phyloP scores from a whole-genome alignment of 2,329 filamentous ascomycete genomes.

The Fusarium proliferatum region DNA sequence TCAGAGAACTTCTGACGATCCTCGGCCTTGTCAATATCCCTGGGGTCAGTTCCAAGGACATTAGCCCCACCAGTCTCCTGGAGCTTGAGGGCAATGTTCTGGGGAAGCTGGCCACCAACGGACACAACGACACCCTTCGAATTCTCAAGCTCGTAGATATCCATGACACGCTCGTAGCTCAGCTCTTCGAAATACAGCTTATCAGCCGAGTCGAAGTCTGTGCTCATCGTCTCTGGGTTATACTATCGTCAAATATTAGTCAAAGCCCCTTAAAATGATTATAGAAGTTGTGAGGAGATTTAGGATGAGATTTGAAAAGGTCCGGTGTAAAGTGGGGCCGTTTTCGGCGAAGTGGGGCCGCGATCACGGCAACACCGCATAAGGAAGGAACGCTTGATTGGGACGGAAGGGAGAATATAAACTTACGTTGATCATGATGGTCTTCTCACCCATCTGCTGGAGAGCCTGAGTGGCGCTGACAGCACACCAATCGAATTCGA shows the following conservation, averaged over 20 bases:
- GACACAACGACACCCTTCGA: conserved; percentile 92
- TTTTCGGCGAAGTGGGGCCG: not conserved
- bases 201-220: conserved; percentile 90
- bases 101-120: conserved; percentile 93
- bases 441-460: conserved; percentile 91
- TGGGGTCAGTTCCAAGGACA: conserved; percentile 90
- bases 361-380: not conserved
- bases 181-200: conserved; percentile 97
- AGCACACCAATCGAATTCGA: conserved; percentile 99
- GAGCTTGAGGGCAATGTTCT: conserved; percentile 95
- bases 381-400: not conserved
- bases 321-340: not conserved
- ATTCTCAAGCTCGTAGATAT: conserved; percentile 94
- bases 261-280: not conserved
- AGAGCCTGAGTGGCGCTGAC: conserved; percentile 89
- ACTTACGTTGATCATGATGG: conserved; percentile 90
- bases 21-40: conserved; percentile 97
- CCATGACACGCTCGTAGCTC: conserved; percentile 97
- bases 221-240: conserved; percentile 83
- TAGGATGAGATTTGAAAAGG: not conserved
- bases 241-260: conserved; percentile 53
- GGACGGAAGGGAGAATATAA: not conserved
- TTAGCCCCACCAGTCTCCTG: conserved; percentile 92
- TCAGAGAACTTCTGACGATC: conserved; percentile 98
- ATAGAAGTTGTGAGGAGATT: not conserved